Evolutionary conservation across 2,329 filamentous ascomycete species (phyloP), one percentile per base, ranked within the genome.

Genomic region (Aspergillus quadrilineatus): DNA sequence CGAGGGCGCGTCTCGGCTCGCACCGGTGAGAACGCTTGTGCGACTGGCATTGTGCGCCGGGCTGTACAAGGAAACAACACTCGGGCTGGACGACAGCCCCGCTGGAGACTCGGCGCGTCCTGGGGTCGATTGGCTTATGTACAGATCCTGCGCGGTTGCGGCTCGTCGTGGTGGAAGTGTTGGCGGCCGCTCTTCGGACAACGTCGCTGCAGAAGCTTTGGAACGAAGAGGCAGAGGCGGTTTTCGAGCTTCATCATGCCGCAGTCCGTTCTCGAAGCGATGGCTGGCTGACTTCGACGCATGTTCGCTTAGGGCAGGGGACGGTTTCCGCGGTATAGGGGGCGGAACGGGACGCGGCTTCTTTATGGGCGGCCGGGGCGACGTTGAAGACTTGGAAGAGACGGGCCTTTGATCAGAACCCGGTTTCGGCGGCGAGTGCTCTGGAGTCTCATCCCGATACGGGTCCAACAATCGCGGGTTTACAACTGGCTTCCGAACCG

Each of bases 1-100:
- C 12, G 77, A 77, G 3, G 77, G 69, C 4, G 73, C 70, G 58
- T 74, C 74, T 57, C 73, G 73, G 30, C 60, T 64, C 63, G 72
- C 65, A 9, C 67, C 61, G 41, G 55, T 53, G 12, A 64, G 32
- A 10, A 63, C 22, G 54, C 61, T 71, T 12, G 59, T 42, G 34
- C 60, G 66, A 56, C 62, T 69, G n/a, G 56, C 63, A 37, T 63
- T 63, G 10, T 64, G 60, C 4, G 66, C 66, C 42, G 52, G 61
- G 4, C 55, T 63, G n/a, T 68, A 68, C 8, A 65, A 42, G 3
- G 68, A 72, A 6, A 60, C 50, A 37, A 64, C 56, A 52, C 68
- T 69, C 1, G 69, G 66, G 42, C 64, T 69, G 4, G 63, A 64
- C 5, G 64, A 41, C 36, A 62, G 62, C 22, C 22, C 22, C 37